A percentile compares a stretch with the other conserved stretches of the same genome.
phyloP scores from a whole-genome alignment of 805 yeast species.

The Kodamaea sagamina region DNA sequence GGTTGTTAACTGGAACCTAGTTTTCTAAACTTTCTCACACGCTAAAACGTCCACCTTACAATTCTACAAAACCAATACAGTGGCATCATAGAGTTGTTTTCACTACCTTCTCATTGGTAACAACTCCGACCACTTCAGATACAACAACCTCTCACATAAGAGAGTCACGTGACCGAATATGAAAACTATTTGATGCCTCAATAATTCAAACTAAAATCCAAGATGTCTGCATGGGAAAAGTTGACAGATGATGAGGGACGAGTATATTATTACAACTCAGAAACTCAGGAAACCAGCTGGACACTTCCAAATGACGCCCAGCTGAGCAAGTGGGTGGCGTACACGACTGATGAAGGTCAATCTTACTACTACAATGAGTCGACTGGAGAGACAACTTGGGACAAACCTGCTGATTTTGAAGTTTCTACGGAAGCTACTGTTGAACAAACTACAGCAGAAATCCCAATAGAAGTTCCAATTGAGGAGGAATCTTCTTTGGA shows the following conservation, averaged over 20 bases:
- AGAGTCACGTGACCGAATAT: conserved; percentile 4
- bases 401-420: conserved; percentile 54
- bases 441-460: conserved; percentile 5
- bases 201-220: neutral
- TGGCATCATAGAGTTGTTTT: no score
- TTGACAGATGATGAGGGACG: conserved; percentile 65
- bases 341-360: conserved; percentile 55
- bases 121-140: no score
- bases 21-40: no score
- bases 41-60: no score
- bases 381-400: conserved; percentile 78
- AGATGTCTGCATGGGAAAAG: conserved; percentile 55
- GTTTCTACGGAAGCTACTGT: conserved; percentile 8
- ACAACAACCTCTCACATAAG: no score
- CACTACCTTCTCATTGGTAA: no score
- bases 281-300: conserved; percentile 76
- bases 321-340: conserved; percentile 40
- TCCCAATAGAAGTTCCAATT: conserved; percentile 7
- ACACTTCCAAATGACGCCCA: conserved; percentile 58
- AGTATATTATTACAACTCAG: conserved; percentile 67
- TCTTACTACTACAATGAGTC: conserved; percentile 67
- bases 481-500: conserved; percentile 21
- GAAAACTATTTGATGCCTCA: neutral
- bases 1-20: no score
- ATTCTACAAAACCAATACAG: no score